Evolutionary conservation across 179 eudicot genomes (phyloP).

Genomic region (Silene vulgaris): DNA sequence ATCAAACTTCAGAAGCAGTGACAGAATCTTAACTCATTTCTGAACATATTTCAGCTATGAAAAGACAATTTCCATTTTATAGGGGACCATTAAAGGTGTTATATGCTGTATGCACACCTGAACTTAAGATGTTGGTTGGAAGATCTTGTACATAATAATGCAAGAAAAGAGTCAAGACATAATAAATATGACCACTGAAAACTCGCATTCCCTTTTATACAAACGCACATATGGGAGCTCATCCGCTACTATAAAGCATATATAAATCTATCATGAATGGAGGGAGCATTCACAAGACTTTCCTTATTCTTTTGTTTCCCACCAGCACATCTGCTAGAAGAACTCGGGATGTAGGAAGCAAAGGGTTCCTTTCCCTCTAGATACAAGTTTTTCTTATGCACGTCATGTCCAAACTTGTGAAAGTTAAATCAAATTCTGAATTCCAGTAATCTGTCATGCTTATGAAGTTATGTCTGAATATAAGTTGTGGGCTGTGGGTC

Average conservation of each 20-base stretch:
- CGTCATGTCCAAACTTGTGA: slow-evolving; percentile 10
- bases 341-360: slow-evolving; percentile 11
- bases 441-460: neutral
- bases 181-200: slow-evolving; percentile 8
- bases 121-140: slow-evolving; percentile 15
- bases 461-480: neutral
- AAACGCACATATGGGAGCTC: slow-evolving; percentile 13
- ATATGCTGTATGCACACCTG: slow-evolving; percentile 11
- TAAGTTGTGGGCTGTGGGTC: neutral
- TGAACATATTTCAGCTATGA: slow-evolving; percentile 12
- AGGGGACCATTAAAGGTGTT: slow-evolving; percentile 14
- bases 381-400: slow-evolving; percentile 15
- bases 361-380: neutral
- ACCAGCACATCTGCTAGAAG: slow-evolving; percentile 12
- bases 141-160: slow-evolving; percentile 7
- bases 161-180: slow-evolving; percentile 21
- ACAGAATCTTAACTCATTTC: slow-evolving; percentile 20
- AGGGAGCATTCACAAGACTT: slow-evolving; percentile 17
- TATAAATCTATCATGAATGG: neutral
- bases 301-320: slow-evolving; percentile 10
- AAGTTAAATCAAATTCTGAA: slow-evolving; percentile 13
- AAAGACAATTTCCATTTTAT: slow-evolving; percentile 12
- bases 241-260: neutral
- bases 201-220: slow-evolving; percentile 12
- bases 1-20: slow-evolving; percentile 17